These are phyloP conservation scores for Hippophae gyantsensis DNA, from an alignment of 306 rosid species.

Conservation along the genomic window DNA sequence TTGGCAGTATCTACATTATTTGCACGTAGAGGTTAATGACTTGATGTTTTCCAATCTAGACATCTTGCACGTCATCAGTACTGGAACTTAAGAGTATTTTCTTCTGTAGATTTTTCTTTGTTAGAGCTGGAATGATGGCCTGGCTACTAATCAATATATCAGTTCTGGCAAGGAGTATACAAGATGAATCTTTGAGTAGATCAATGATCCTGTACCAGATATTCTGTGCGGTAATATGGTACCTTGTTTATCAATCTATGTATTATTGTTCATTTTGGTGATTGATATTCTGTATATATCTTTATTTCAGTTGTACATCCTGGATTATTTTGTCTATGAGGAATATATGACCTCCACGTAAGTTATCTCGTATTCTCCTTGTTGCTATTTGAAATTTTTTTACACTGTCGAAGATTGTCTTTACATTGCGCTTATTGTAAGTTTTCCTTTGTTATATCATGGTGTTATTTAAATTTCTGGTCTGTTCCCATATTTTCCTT, in stretches of 20 bases:
- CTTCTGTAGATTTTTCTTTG: conserved; percentile 80
- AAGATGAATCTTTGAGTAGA: conserved; percentile 46
- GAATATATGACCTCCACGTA: conserved; percentile 99
- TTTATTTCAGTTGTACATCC: conserved; percentile 61
- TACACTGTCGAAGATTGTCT: too few species aligned
- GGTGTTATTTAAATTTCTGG: neutral
- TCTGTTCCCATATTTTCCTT: conserved; percentile 9
- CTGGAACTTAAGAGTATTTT: conserved; percentile 1
- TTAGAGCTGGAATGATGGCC: conserved; percentile 98
- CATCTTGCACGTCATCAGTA: too few species aligned
- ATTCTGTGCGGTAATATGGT: conserved; percentile 59
- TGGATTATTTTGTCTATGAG: conserved; percentile 86
- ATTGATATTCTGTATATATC: conserved; percentile 8
- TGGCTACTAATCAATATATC: conserved; percentile 88
- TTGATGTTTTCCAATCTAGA: too few species aligned
- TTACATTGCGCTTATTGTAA: too few species aligned
- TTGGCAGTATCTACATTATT: too few species aligned
- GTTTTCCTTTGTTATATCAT: too few species aligned
- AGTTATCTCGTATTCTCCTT: conserved; percentile 16
- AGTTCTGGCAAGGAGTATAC: conserved; percentile 56
- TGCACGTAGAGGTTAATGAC: too few species aligned
- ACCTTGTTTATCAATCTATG: neutral
- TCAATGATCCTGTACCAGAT: conserved; percentile 87
- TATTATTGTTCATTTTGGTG: neutral
- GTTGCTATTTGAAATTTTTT: too few species aligned